Evolutionary conservation across 805 yeast species (phyloP).

Genomic region (Yarrowia osloensis): DNA sequence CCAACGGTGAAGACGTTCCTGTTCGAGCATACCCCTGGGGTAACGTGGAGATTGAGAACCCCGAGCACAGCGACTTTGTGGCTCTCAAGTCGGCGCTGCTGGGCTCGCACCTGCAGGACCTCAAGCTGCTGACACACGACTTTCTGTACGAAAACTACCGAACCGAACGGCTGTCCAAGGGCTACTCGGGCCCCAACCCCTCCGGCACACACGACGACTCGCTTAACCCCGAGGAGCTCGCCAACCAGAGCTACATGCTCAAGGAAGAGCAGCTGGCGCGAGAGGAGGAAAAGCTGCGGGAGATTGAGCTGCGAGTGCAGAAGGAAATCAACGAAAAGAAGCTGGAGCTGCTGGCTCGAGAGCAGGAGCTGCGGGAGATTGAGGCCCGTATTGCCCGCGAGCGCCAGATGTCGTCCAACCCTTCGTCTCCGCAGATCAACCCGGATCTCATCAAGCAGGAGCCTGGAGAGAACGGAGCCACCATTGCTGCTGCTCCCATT

Average conservation of each 20-base stretch:
- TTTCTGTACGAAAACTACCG: constrained; percentile 75
- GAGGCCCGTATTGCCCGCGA: constrained; percentile 42
- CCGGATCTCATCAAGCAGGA: constrained; percentile 20
- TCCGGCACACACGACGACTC: constrained; percentile 33
- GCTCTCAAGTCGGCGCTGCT: constrained; percentile 63
- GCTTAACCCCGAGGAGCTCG: constrained; percentile 46
- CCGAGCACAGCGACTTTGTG: constrained; percentile 41
- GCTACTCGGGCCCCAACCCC: constrained; percentile 32
- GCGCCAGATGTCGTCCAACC: constrained; percentile 30
- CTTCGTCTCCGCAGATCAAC: constrained; percentile 23
- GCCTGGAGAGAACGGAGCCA: constrained; percentile 7
- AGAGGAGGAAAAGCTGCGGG: constrained; percentile 46
- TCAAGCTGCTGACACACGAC: constrained; percentile 78
- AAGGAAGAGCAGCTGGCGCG: constrained; percentile 48
- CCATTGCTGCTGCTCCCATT: constrained; percentile 7
- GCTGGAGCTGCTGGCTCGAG: constrained; percentile 44
- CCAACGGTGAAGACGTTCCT: constrained; percentile 11
- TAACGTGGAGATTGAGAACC: constrained; percentile 46
- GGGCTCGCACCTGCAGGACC: constrained; percentile 76
- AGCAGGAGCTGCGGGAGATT: constrained; percentile 45
- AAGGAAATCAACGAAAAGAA: constrained; percentile 46
- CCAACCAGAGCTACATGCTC: constrained; percentile 44
- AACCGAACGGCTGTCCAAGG: constrained; percentile 63
- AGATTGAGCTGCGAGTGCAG: constrained; percentile 44
- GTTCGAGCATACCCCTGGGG: constrained; percentile 67